Evolutionary conservation across 805 yeast genomes (phyloP), one percentile per base, ranked within the genome.

Genomic region (Pichia exigua): DNA sequence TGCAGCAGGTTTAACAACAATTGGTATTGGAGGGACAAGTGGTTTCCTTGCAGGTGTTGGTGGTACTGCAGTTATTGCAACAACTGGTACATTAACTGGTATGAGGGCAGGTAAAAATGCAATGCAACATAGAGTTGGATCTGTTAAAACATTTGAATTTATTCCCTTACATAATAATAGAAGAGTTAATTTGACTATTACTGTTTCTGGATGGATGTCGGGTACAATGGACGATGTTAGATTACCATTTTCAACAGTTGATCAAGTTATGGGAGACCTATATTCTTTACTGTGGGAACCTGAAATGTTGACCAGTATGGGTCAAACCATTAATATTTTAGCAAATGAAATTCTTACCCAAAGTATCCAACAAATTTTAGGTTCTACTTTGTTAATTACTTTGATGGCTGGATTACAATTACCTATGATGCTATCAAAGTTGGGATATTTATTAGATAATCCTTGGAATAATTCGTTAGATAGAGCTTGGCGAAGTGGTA

Each of bases 381-480:
- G 98, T 47, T 89, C 89, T 13, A 94, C 99, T 0, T 77, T 94
- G 32, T 72, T 94, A 47, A 83, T 90, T 11, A 92, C 96, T 1
- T 76, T 94, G 54, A 89, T 94, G 95, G 79, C 96, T 17, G 91
- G 97, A 2, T 75, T 94, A 46, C 98, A 92, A 65, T 73, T 87
- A 54, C 99, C 99, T 0, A 85, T 94, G 91, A 84, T 86, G 58
- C 74, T 94, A 40, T 82, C 97, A 0, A 94, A 94, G 61, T 73
- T 94, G 42, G 85, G 96, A 2, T 94, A 94, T 59, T 69, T 94
- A 28, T 75, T 94, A 27, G 99, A 94, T 62, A 94, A 94, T 61
- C 99, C 99, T 0, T 94, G 99, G 99, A 92, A 85, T 63, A 98
- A 94, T 6, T 91, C 98, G 0, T 72, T 94, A 53, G 98, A 92